Evolutionary conservation across 176 grass and related monocot genomes (phyloP).

Genomic region (Oryza glaberrima): DNA sequence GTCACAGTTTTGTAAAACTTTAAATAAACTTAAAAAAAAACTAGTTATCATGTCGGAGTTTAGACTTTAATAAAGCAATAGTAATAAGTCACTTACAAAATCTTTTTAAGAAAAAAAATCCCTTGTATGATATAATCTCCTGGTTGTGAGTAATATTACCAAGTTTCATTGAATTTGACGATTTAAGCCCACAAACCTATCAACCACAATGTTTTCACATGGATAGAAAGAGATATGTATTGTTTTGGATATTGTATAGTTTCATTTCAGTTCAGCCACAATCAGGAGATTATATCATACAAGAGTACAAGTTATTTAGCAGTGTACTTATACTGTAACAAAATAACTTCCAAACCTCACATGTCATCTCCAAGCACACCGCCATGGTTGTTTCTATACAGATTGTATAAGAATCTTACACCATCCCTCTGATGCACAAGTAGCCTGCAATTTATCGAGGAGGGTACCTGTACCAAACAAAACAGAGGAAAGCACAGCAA

Average conservation of each 20-base stretch:
- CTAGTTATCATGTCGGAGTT: no score
- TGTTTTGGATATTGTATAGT: not conserved
- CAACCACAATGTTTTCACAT: not conserved
- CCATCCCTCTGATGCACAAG: slow-evolving; percentile 86
- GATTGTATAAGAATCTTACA: slow-evolving; percentile 81
- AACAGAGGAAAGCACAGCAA: slow-evolving; percentile 20
- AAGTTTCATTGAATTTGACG: no score
- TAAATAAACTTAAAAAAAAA: no score
- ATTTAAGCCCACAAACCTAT: no score
- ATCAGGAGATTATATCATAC: not conserved
- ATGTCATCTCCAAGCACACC: slow-evolving; percentile 98
- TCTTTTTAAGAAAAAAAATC: no score
- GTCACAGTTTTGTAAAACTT: no score
- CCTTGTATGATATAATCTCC: no score
- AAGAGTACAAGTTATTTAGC: not conserved
- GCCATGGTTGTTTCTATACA: slow-evolving; percentile 91
- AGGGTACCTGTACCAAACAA: slow-evolving; percentile 63
- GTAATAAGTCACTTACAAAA: no score
- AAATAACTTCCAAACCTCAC: slow-evolving; percentile 53
- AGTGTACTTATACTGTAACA: not conserved
- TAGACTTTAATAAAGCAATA: no score
- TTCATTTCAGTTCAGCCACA: slow-evolving; percentile 6
- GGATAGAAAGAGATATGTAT: not conserved
- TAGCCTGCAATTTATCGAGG: slow-evolving; percentile 87
- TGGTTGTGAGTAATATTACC: no score